phyloP scores from a whole-genome alignment of 768 basidiomycete species.

The Exsudoporus frostii region DNA sequence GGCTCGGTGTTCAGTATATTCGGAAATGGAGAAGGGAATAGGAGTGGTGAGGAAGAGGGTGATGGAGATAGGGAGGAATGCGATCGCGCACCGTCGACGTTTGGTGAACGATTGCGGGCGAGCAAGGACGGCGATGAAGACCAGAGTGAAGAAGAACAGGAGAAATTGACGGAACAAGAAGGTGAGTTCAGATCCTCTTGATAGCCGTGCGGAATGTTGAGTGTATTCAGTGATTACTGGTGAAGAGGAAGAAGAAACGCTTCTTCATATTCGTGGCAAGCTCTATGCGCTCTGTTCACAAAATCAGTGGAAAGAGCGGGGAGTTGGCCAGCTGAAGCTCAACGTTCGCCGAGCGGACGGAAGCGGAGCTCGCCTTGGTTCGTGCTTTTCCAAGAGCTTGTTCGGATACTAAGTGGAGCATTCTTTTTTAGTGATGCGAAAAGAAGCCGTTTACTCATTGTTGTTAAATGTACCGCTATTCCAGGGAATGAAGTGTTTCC shows the following conservation, averaged over 20 bases:
- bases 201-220: background rate
- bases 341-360: slow-evolving; percentile 66
- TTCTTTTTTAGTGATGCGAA: slow-evolving; percentile 66
- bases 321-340: slow-evolving; percentile 66
- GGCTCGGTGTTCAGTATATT: slow-evolving; percentile 24
- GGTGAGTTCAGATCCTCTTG: slow-evolving; percentile 37
- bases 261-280: slow-evolving; percentile 77
- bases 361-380: slow-evolving; percentile 66
- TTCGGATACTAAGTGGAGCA: slow-evolving; percentile 8
- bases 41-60: slow-evolving; percentile 42
- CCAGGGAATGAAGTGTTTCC: slow-evolving; percentile 68
- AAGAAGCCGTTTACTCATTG: slow-evolving; percentile 76
- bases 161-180: slow-evolving; percentile 62
- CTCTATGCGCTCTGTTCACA: slow-evolving; percentile 56
- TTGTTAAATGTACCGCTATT: slow-evolving; percentile 75
- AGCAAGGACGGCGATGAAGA: slow-evolving; percentile 58
- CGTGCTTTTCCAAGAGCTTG: background rate
- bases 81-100: slow-evolving; percentile 38
- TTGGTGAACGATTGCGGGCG: slow-evolving; percentile 67
- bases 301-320: slow-evolving; percentile 75
- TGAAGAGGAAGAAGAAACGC: slow-evolving; percentile 78
- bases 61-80: slow-evolving; percentile 33
- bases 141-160: slow-evolving; percentile 39
- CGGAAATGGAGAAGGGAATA: slow-evolving; percentile 38
- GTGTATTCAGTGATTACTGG: slow-evolving; percentile 59